Conservation (phyloP, 1,139 yeast species). For the Blastobotrys persicus region DNA sequence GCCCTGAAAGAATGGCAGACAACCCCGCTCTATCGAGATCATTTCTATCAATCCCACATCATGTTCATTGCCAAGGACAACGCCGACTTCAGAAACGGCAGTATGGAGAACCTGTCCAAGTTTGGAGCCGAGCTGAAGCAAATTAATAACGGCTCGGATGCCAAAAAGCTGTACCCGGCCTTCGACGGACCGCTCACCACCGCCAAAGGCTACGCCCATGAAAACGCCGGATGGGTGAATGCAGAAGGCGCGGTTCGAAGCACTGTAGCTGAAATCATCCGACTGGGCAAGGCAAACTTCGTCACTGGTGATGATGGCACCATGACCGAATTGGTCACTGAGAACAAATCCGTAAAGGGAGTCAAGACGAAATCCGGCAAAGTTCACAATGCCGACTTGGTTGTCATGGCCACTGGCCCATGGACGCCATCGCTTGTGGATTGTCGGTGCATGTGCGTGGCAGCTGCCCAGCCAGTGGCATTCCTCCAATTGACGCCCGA, state of each 20-base stretch:
- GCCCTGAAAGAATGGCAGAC: constrained; percentile 6
- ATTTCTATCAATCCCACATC: constrained; percentile 7
- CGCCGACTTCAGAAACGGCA: neutral
- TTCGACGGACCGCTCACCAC: constrained; percentile 1
- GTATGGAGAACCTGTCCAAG: neutral
- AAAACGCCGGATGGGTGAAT: constrained; percentile 5
- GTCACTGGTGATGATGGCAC: constrained; percentile 28
- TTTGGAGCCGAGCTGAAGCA: neutral
- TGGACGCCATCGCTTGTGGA: constrained; percentile 41
- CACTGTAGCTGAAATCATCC: constrained; percentile 1
- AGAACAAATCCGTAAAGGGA: constrained; percentile 31
- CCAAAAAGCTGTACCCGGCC: neutral
- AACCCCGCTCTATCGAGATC: constrained; percentile 4
- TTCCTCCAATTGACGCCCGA: constrained; percentile 40
- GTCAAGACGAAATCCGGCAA: constrained; percentile 37
- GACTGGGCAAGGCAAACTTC: constrained; percentile 3
- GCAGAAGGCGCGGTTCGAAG: constrained; percentile 7
- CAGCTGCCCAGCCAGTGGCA: constrained; percentile 44
- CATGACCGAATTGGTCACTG: constrained; percentile 24
- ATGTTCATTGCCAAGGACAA: neutral
- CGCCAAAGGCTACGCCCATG: neutral
- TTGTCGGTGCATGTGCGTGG: constrained; percentile 34
- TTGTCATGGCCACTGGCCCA: constrained; percentile 43
- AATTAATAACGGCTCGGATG: neutral
- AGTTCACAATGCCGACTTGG: constrained; percentile 36